phyloP scores from a whole-genome alignment of 345 rosid species.

The Cardiospermum halicacabum region DNA sequence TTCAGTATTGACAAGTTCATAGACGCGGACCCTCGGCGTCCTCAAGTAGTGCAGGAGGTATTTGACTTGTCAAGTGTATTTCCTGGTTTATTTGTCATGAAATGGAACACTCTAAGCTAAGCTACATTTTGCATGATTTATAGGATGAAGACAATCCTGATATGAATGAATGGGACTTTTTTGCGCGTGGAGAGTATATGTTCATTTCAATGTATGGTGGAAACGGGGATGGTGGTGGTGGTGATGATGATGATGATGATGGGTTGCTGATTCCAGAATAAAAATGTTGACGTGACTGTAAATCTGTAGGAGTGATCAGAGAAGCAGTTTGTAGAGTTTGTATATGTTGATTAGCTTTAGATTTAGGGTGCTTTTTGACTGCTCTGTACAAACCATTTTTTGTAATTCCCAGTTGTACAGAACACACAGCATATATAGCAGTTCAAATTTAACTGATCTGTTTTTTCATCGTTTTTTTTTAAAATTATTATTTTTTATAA shows the following conservation, averaged over 20 bases:
- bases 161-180: slow-evolving; percentile 74
- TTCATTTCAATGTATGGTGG: slow-evolving; percentile 78
- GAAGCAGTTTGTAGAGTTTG: background rate
- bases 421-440: no score
- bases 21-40: slow-evolving; percentile 84
- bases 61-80: slow-evolving; percentile 6
- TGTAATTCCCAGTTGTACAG: background rate
- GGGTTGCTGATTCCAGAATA: no score
- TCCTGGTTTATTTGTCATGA: background rate
- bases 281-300: no score
- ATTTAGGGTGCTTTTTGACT: background rate
- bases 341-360: background rate
- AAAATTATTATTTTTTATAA: no score
- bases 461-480: no score
- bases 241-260: slow-evolving; percentile 78
- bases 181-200: slow-evolving; percentile 66
- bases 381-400: background rate
- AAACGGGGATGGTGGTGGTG: slow-evolving; percentile 65
- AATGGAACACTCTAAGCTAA: background rate
- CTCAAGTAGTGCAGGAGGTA: slow-evolving; percentile 78
- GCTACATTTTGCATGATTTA: slow-evolving; percentile 5
- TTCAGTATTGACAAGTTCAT: slow-evolving; percentile 81
- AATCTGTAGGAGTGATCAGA: background rate
- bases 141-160: slow-evolving; percentile 70
- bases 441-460: no score